These are phyloP conservation scores for Salvia hispanica DNA, from an alignment of 257 asterid species.

Conservation along the genomic window DNA sequence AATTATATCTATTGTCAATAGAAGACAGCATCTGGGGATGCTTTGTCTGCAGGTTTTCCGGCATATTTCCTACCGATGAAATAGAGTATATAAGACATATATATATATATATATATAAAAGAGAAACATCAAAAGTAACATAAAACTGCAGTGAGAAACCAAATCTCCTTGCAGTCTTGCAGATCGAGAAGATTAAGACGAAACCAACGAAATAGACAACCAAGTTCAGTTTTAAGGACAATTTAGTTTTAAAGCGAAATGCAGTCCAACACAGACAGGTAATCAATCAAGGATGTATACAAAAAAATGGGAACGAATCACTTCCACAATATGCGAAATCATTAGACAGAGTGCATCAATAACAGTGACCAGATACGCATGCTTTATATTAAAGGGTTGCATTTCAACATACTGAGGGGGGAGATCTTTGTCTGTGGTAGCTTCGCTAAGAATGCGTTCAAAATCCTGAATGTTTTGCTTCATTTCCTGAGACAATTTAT, in stretches of 20 bases:
- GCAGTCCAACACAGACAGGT: constrained; percentile 18
- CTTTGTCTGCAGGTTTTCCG: constrained; percentile 12
- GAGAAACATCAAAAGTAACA: not conserved
- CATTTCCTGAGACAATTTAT: constrained; percentile 81
- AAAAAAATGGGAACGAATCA: constrained; percentile 8
- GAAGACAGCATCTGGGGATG: constrained; percentile 2
- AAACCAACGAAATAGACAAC: constrained; percentile 11
- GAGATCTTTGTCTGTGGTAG: constrained; percentile 89
- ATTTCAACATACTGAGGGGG: constrained; percentile 69
- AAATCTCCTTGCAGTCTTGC: not conserved
- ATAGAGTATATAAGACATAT: no score
- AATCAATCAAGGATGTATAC: constrained; percentile 18
- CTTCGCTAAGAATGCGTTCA: constrained; percentile 88
- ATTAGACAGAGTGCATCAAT: constrained; percentile 11
- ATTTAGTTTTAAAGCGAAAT: constrained; percentile 20
- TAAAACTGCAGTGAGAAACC: constrained; percentile 12
- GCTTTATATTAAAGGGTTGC: constrained; percentile 20
- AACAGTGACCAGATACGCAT: constrained; percentile 24
- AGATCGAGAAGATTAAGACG: not conserved
- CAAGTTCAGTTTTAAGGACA: constrained; percentile 11
- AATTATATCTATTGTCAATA: constrained; percentile 7
- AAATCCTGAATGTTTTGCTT: constrained; percentile 96
- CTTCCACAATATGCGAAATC: constrained; percentile 6
- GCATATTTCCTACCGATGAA: not conserved
- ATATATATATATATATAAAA: no score